A percentile compares a stretch with the other conserved stretches of the same genome.
phyloP scores from a whole-genome alignment of 768 basidiomycete genomes.

The Termitomyces sp. region DNA sequence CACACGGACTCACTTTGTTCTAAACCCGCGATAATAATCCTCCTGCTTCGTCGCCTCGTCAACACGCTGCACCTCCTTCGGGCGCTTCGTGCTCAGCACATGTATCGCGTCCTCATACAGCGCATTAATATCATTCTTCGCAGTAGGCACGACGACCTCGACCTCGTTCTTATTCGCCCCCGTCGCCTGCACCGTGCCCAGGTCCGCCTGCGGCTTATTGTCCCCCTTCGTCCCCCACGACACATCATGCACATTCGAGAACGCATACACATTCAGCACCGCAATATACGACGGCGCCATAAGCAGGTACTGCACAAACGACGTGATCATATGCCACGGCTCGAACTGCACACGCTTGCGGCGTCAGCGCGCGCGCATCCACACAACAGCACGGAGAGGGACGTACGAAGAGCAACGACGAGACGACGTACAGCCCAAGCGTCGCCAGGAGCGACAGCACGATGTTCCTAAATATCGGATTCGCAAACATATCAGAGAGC shows the following conservation, averaged over 20 bases:
- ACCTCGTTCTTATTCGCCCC: slow-evolving; percentile 64
- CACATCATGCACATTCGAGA: slow-evolving; percentile 86
- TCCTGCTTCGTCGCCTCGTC: slow-evolving; percentile 65
- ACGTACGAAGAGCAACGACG: slow-evolving; percentile 80
- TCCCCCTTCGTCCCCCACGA: slow-evolving; percentile 97
- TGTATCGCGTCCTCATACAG: slow-evolving; percentile 90
- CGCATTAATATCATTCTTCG: slow-evolving; percentile 83
- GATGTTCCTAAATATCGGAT: slow-evolving; percentile 79
- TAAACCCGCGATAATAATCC: slow-evolving; percentile 84
- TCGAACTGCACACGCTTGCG: slow-evolving; percentile 54
- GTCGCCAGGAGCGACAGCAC: slow-evolving; percentile 84
- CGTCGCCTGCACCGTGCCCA: slow-evolving; percentile 47
- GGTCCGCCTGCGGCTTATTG: slow-evolving; percentile 78
- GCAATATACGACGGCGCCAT: slow-evolving; percentile 93
- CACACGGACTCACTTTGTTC: slow-evolving; percentile 88
- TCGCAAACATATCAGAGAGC: slow-evolving; percentile 63
- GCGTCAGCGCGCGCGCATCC: neutral
- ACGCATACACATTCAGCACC: slow-evolving; percentile 89
- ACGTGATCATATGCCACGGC: slow-evolving; percentile 98
- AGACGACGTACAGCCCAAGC: slow-evolving; percentile 79
- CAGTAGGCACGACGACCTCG: slow-evolving; percentile 80
- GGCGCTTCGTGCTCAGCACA: slow-evolving; percentile 71
- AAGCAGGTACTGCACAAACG: slow-evolving; percentile 87
- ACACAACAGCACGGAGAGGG: neutral
- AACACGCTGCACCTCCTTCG: slow-evolving; percentile 59